Percentiles rank a stretch among this genome's conserved stretches.
phyloP scores from a whole-genome alignment of 2,329 filamentous ascomycete genomes.

The Clonostachys byssicola region DNA sequence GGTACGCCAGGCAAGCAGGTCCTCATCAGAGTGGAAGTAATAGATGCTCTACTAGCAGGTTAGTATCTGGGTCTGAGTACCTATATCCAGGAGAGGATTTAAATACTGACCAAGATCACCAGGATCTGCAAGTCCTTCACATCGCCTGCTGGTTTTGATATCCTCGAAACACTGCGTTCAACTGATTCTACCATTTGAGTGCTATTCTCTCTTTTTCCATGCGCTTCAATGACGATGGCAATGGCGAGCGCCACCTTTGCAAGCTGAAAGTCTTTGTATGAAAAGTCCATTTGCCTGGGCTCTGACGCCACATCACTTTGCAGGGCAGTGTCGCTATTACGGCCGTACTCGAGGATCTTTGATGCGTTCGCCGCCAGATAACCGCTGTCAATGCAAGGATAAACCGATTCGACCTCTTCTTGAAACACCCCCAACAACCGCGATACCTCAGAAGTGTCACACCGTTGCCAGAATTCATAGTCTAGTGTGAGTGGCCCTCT shows the following conservation, averaged over 20 bases:
- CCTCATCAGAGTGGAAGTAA: constrained; percentile 41
- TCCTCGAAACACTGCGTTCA: constrained; percentile 16
- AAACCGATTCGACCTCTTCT: constrained; percentile 31
- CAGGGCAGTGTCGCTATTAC: constrained; percentile 1
- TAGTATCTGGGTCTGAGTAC: background rate
- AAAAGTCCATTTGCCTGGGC: background rate
- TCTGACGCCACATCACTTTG: background rate
- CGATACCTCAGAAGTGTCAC: constrained; percentile 15
- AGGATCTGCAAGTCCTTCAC: constrained; percentile 25
- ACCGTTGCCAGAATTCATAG: constrained; percentile 13
- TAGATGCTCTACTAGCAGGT: constrained; percentile 25
- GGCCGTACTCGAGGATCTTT: constrained; percentile 16
- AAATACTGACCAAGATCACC: constrained; percentile 16
- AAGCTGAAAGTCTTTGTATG: constrained; percentile 21
- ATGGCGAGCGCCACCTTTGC: constrained; percentile 25
- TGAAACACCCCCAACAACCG: constrained; percentile 27
- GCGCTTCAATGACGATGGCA: constrained; percentile 21
- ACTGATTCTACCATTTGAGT: constrained; percentile 19
- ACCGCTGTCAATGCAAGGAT: constrained; percentile 22
- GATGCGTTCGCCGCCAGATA: constrained; percentile 15
- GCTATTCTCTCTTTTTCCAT: constrained; percentile 19
- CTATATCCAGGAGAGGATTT: background rate
- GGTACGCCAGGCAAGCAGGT: constrained; percentile 41
- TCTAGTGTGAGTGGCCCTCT: constrained; percentile 5
- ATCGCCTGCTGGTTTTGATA: constrained; percentile 19